Percentiles rank a stretch among this genome's conserved stretches.
Conservation (phyloP, 2,329 filamentous ascomycete species). For the Penicillium rolfsii region DNA sequence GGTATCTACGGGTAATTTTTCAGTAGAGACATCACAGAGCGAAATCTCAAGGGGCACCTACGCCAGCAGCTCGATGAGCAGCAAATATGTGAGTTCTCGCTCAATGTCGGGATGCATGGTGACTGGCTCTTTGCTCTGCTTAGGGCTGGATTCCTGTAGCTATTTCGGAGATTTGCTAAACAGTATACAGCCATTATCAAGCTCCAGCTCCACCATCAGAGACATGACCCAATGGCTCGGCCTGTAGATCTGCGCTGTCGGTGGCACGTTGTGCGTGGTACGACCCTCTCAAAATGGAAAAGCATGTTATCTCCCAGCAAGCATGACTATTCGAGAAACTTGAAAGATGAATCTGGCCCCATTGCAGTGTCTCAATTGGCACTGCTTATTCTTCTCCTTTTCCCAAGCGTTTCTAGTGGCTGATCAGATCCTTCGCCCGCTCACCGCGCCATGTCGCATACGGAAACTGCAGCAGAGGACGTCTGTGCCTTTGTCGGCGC, state of each 20-base stretch:
- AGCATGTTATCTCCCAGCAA: not conserved
- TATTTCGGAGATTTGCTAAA: not conserved
- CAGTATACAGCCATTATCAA: conserved; percentile 1
- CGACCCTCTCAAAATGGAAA: not conserved
- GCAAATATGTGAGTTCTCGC: conserved; percentile 12
- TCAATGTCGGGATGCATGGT: conserved; percentile 9
- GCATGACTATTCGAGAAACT: not conserved
- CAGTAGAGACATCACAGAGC: not conserved
- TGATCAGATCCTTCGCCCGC: not conserved
- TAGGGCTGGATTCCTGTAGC: not conserved
- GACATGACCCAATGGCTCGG: not conserved
- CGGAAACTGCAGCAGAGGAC: not conserved
- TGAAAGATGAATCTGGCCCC: not conserved
- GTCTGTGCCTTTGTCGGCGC: not conserved
- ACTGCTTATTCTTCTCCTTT: not conserved
- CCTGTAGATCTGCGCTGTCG: not conserved
- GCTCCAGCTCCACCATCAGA: not conserved
- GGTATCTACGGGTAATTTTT: conserved; percentile 9
- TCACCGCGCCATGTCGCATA: not conserved
- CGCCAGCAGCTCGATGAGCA: conserved; percentile 30
- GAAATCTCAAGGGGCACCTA: conserved; percentile 8
- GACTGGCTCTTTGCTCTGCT: conserved; percentile 2
- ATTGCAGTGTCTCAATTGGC: not conserved
- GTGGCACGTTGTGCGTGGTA: conserved; percentile 1
- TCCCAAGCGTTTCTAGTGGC: not conserved